These are phyloP conservation scores for Ambrosiella beaveri DNA, from an alignment of 2,329 filamentous ascomycete species.

Conservation along the genomic window DNA sequence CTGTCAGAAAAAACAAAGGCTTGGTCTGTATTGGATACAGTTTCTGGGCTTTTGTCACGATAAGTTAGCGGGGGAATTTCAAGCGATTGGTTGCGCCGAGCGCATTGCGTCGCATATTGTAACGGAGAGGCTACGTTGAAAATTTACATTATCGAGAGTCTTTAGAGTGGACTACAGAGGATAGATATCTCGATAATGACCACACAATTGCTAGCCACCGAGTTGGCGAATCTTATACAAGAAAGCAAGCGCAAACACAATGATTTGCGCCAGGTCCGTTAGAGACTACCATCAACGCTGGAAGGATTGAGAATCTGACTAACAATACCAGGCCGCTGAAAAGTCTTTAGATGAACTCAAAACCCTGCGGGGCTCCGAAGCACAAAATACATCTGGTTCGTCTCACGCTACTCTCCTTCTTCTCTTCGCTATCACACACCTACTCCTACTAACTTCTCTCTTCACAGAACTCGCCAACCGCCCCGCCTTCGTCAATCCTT, in stretches of 20 bases:
- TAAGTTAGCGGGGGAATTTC: too few relatives aligned
- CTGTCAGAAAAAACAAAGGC: too few relatives aligned
- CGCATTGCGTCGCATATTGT: neutral
- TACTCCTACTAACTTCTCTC: neutral
- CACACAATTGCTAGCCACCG: slow-evolving; percentile 71
- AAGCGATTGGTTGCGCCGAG: too few relatives aligned
- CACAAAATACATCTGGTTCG: slow-evolving; percentile 53
- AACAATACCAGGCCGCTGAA: slow-evolving; percentile 54
- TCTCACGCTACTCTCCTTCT: neutral
- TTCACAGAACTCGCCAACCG: slow-evolving; percentile 61
- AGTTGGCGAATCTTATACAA: slow-evolving; percentile 79
- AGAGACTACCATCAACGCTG: neutral
- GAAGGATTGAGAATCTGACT: neutral
- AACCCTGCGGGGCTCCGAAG: slow-evolving; percentile 54
- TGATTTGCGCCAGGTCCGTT: slow-evolving; percentile 61
- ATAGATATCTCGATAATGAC: slow-evolving; percentile 43
- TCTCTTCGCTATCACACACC: slow-evolving; percentile 13
- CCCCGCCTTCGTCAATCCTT: slow-evolving; percentile 76
- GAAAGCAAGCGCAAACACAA: slow-evolving; percentile 92
- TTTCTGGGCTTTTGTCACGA: too few relatives aligned
- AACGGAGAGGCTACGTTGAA: neutral
- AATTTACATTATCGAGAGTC: too few relatives aligned
- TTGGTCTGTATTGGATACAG: too few relatives aligned
- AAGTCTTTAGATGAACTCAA: slow-evolving; percentile 85
- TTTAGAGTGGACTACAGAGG: neutral